A percentile compares a stretch with the other conserved stretches of the same genome.
phyloP scores from a whole-genome alignment of 352 stramenopile species.

The Phytopythium kandeliae region DNA sequence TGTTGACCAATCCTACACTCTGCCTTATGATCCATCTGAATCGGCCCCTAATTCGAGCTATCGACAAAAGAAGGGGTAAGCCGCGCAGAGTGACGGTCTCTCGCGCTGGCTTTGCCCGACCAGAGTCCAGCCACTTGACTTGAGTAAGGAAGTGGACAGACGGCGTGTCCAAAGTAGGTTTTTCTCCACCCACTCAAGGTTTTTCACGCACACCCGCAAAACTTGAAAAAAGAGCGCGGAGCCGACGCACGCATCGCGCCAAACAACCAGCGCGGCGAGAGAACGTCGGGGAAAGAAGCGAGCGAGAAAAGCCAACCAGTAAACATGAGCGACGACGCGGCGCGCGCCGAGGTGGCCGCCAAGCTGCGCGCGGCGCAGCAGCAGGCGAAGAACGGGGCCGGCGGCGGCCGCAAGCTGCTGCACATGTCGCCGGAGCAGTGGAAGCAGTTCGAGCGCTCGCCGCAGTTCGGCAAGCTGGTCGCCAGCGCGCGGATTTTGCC shows the following conservation, averaged over 20 bases:
- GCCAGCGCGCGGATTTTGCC: conserved; percentile 56
- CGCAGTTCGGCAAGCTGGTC: conserved; percentile 42
- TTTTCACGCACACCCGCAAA: neutral
- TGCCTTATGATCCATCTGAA: no score
- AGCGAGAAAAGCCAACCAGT: conserved; percentile 1
- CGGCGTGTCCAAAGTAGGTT: no score
- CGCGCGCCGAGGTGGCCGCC: conserved; percentile 26
- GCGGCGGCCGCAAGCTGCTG: conserved; percentile 53
- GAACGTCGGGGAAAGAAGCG: conserved; percentile 9
- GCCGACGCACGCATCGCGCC: no score
- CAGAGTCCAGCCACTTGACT: no score
- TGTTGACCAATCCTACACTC: no score
- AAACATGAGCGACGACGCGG: conserved; percentile 23
- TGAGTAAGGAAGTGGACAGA: no score
- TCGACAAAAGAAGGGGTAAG: no score
- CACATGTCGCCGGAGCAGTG: conserved; percentile 59
- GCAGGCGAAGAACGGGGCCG: neutral
- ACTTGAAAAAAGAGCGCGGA: conserved; percentile 8
- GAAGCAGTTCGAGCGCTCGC: conserved; percentile 54
- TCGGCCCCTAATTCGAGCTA: no score
- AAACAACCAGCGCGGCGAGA: conserved; percentile 2
- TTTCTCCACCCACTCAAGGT: conserved; percentile 4
- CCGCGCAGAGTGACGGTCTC: neutral
- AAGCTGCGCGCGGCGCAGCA: conserved; percentile 31
- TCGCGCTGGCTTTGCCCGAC: neutral